Evolutionary conservation across 192 early-diverging fungal genomes (phyloP).

Genomic region (Geranomyces michiganensis): DNA sequence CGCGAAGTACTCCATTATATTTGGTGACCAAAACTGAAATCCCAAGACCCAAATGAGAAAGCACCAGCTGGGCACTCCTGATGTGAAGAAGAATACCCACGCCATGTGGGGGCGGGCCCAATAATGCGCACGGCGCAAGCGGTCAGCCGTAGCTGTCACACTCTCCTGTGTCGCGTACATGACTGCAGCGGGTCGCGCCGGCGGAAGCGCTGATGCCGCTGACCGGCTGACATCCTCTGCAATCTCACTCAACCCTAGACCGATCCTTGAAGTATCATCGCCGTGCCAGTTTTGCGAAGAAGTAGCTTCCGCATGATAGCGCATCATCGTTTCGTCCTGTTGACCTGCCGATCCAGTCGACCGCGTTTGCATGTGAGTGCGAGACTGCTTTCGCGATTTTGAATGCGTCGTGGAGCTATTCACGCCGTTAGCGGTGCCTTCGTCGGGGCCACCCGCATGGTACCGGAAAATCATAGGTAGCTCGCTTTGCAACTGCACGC

Average conservation of each 20-base stretch:
- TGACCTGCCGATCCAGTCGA: too few species aligned
- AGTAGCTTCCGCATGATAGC: too few species aligned
- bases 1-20: background rate
- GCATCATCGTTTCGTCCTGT: too few species aligned
- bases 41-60: background rate
- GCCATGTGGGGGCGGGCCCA: conserved; percentile 15
- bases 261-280: too few species aligned
- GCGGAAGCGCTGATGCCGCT: too few species aligned
- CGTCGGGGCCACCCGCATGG: background rate
- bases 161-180: conserved; percentile 4
- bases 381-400: too few species aligned
- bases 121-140: background rate
- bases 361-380: too few species aligned
- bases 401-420: too few species aligned
- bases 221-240: too few species aligned
- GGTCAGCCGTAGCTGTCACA: background rate
- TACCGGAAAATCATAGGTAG: conserved; percentile 6
- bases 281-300: too few species aligned
- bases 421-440: too few species aligned
- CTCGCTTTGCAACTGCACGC: conserved; percentile 9
- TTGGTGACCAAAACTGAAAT: background rate
- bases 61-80: background rate
- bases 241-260: too few species aligned
- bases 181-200: background rate
- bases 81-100: background rate